phyloP scores from a whole-genome alignment of 169 alveolate species.

The Plasmodium coatneyi region DNA sequence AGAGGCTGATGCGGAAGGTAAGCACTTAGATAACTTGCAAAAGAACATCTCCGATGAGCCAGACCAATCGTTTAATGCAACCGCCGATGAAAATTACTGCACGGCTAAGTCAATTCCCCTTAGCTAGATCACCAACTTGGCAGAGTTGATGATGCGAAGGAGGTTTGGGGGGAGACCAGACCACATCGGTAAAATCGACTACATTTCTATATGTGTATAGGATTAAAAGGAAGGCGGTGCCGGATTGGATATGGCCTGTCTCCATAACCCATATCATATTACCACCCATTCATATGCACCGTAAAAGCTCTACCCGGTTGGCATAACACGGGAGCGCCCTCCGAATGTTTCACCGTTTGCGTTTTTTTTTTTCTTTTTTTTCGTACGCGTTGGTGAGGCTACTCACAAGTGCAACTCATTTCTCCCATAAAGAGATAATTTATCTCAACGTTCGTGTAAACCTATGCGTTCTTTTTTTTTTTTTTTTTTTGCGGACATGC shows the following conservation, averaged over 20 bases:
- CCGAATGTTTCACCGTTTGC: not conserved
- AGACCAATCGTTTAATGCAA: slow-evolving; percentile 4
- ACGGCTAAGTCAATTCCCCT: slow-evolving; percentile 30
- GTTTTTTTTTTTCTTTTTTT: not conserved
- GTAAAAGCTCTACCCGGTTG: not conserved
- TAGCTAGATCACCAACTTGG: not conserved
- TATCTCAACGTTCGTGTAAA: too few species aligned
- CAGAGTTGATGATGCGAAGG: not conserved
- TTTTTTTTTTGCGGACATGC: not conserved
- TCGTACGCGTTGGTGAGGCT: too few species aligned
- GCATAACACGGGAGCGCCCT: not conserved
- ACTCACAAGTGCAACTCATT: too few species aligned
- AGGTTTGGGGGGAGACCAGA: not conserved
- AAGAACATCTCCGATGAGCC: not conserved
- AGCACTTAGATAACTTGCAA: not conserved
- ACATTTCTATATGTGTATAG: not conserved
- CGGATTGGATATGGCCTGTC: not conserved
- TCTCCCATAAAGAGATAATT: too few species aligned
- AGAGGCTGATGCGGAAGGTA: not conserved
- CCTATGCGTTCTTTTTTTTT: too few species aligned
- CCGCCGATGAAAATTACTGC: slow-evolving; percentile 23
- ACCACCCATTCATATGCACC: not conserved
- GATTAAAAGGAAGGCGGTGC: not conserved
- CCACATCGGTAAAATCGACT: not conserved
- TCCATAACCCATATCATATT: not conserved